A percentile compares a stretch with the other conserved stretches of the same genome.
phyloP scores from a whole-genome alignment of 257 asterid species.

The Thymus mandschuricus region DNA sequence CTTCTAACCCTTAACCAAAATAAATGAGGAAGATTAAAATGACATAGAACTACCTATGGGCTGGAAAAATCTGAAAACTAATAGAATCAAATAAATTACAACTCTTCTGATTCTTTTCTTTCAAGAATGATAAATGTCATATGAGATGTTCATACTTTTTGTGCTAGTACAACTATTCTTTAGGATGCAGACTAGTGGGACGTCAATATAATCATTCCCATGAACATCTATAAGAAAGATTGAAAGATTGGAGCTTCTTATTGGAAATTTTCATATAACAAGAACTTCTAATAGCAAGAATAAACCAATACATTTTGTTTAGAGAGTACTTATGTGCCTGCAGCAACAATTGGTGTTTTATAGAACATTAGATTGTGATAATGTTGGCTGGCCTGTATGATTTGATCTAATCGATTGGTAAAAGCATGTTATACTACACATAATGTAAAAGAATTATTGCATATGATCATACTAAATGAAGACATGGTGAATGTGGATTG shows the following conservation, averaged over 20 bases:
- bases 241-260: constrained; percentile 3
- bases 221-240: neutral
- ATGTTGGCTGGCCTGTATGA: neutral
- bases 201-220: neutral
- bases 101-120: neutral
- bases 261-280: constrained; percentile 10
- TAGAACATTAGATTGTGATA: neutral
- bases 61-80: neutral
- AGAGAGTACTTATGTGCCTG: neutral
- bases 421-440: neutral
- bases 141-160: neutral
- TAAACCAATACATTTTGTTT: constrained; percentile 26
- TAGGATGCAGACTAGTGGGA: constrained; percentile 3
- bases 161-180: constrained; percentile 15
- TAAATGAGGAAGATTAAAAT: constrained; percentile 13
- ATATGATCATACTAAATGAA: neutral
- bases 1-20: constrained; percentile 15
- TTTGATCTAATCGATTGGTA: neutral
- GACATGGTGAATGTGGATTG: neutral
- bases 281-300: neutral
- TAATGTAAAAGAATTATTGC: neutral
- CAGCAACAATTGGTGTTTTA: neutral
- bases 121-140: neutral
- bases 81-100: neutral
- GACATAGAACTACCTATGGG: neutral